Conservation (phyloP, 177 flowering plant genomes). For the Vitis hybrid region DNA sequence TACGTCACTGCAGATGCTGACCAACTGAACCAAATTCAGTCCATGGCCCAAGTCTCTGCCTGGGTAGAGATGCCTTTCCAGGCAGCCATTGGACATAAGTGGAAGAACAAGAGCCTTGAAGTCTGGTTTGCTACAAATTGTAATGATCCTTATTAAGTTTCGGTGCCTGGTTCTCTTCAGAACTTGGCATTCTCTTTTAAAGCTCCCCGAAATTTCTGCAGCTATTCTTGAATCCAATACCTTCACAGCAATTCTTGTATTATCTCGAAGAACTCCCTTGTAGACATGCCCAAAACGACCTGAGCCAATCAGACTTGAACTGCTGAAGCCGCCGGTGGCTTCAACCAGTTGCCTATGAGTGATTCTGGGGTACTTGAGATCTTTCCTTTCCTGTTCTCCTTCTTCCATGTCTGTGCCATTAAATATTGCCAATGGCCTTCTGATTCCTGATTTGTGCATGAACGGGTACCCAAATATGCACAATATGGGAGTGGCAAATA, state of each 20-base stretch:
- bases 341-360: conserved; percentile 64
- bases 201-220: conserved; percentile 51
- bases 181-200: conserved; percentile 83
- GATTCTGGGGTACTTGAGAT: conserved; percentile 58
- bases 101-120: conserved; percentile 91
- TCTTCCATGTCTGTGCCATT: conserved; percentile 23
- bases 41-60: conserved; percentile 23
- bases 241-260: conserved; percentile 75
- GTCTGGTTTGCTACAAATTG: conserved; percentile 76
- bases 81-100: conserved; percentile 85
- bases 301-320: conserved; percentile 73
- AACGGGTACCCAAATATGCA: conserved; percentile 46
- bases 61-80: conserved; percentile 73
- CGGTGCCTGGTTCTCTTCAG: conserved; percentile 75
- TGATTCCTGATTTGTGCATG: conserved; percentile 31
- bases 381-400: conserved; percentile 36
- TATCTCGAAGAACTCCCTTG: conserved; percentile 63
- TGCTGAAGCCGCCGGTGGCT: conserved; percentile 75
- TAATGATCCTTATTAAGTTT: conserved; percentile 78
- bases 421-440: conserved; percentile 20
- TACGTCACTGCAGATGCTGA: conserved; percentile 73
- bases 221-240: conserved; percentile 51
- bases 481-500: conserved; percentile 34
- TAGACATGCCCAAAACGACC: conserved; percentile 89
- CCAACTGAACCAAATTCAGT: conserved; percentile 59